These are phyloP conservation scores for Salvia splendens DNA, from an alignment of 257 asterid genomes.

Conservation along the genomic window DNA sequence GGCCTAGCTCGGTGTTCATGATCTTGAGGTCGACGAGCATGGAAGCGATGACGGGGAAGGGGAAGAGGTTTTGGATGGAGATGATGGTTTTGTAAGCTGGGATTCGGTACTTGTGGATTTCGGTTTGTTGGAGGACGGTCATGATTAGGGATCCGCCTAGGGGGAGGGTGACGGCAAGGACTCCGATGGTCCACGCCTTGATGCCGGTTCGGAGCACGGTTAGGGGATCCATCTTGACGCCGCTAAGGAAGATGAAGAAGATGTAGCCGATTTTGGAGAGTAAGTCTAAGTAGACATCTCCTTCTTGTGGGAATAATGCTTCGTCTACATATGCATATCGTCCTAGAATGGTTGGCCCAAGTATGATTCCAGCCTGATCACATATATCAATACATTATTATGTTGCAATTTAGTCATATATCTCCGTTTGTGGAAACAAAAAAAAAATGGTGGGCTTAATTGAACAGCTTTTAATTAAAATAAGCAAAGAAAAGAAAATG, in stretches of 20 bases:
- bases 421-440: no score
- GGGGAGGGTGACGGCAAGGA: conserved; percentile 50
- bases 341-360: conserved; percentile 78
- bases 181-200: conserved; percentile 83
- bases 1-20: conserved; percentile 86
- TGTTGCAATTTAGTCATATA: no score
- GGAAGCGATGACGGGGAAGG: conserved; percentile 80
- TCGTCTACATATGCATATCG: conserved; percentile 19
- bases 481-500: no score
- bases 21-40: conserved; percentile 77
- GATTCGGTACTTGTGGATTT: conserved; percentile 43
- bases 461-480: no score
- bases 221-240: conserved; percentile 88
- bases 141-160: conserved; percentile 32
- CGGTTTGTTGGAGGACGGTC: not conserved
- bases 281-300: conserved; percentile 61
- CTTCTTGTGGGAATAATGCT: conserved; percentile 57
- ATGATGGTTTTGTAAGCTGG: conserved; percentile 45
- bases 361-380: conserved; percentile 75
- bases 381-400: not conserved
- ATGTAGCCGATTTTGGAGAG: conserved; percentile 79
- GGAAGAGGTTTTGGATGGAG: conserved; percentile 52
- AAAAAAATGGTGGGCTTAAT: no score
- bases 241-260: conserved; percentile 77
- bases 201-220: conserved; percentile 61